These are phyloP conservation scores for Kentomonas sorsogonicus DNA, from an alignment of 208 protist species.

Conservation along the genomic window DNA sequence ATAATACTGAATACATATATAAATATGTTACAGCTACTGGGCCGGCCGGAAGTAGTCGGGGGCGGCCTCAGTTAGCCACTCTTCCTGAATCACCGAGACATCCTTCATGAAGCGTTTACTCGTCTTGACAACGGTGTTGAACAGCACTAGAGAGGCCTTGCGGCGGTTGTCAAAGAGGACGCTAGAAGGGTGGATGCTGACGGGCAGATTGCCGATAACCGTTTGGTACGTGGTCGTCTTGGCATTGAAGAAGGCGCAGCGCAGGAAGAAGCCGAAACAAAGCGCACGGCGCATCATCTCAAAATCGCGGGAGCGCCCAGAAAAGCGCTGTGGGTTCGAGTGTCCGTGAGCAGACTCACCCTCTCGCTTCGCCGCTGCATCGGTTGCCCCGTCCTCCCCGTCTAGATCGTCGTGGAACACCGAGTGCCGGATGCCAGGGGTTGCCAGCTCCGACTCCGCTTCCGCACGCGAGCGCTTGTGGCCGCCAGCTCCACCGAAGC, in stretches of 20 bases:
- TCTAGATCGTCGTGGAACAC: no score
- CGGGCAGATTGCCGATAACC: conserved; percentile 65
- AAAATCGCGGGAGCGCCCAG: conserved; percentile 43
- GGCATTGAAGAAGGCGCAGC: conserved; percentile 86
- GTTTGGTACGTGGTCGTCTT: conserved; percentile 82
- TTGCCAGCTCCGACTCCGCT: no score
- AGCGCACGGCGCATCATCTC: conserved; percentile 75
- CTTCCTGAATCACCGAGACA: conserved; percentile 81
- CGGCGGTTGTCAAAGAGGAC: conserved; percentile 78
- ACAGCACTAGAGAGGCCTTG: conserved; percentile 81
- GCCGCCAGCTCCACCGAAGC: not conserved
- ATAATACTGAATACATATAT: not conserved
- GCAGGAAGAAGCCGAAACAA: conserved; percentile 84
- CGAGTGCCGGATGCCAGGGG: no score
- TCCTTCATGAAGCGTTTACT: conserved; percentile 90
- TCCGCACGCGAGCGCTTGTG: no score
- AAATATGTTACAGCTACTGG: conserved; percentile 17
- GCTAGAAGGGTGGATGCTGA: conserved; percentile 85
- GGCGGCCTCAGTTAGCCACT: conserved; percentile 81
- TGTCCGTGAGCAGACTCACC: no score
- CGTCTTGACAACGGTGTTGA: conserved; percentile 84
- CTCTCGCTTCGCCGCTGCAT: no score
- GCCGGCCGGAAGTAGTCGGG: conserved; percentile 46
- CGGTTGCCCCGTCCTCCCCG: not conserved
- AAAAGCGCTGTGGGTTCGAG: no score